Base-by-base conservation (phyloP, 176 grass and related monocot species). In the Musa itinerans region DNA sequence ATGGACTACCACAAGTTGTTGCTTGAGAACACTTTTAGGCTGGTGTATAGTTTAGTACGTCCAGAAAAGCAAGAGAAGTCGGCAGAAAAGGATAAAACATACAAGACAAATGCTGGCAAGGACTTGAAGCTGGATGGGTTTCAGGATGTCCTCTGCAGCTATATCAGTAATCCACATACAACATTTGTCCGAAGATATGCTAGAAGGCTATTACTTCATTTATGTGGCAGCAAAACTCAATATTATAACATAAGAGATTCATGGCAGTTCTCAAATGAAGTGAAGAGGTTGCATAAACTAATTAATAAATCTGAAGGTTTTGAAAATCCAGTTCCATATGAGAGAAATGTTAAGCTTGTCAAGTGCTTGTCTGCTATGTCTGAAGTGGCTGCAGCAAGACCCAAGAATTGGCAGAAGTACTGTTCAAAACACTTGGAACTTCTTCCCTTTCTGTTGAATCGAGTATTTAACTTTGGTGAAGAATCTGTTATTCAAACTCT, bases 351-450 rank as follows among this genome's bases (percentile, higher is more conserved):
- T 49, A 97, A 96, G 79, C 93, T 96, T 68, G 89, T 96, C 77
- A 96, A 92, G 86, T 97, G 90, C 81, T 79, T 97, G 53, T 90
- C 81, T 84, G 81, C 86, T 74, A 79, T 93, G 52, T 85, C 81
- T 85, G 93, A 97, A 76, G 93, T 92, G 61, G 90, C 93, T 77
- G 81, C 80, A 73, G 82, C 93, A 81, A 92, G 93, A 71, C 93
- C 93, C 23, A 97, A 83, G 82, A 97, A 97, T 90, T 97, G 93
- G 94, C 94, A 98, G 69, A 97, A 98, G 68, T 98, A 85, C 76
- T 98, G 94, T 80, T 93, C 90, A 80, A 98, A 93, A 82, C 76
- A 93, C 81, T 81, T 72, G 24, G 94, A 93, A 56, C 77, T 93
- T 80, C 86, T 97, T 65, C 90, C 88, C 11, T 93, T 98, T 82